phyloP scores from a whole-genome alignment of 2,329 filamentous ascomycete species.

The Aspergillaceae sp. region DNA sequence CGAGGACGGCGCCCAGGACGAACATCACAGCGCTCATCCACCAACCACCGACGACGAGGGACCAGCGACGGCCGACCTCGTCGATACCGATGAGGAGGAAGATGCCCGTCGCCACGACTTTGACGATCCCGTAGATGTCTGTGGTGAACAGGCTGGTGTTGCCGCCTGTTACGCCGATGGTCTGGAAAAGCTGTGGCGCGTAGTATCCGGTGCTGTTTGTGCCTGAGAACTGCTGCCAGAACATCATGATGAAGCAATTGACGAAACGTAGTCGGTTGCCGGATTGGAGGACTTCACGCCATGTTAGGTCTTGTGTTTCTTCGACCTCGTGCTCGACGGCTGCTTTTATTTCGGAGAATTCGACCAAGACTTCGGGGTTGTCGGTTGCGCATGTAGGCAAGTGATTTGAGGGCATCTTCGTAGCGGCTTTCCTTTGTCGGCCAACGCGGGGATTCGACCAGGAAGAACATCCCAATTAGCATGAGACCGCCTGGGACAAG shows the following conservation, averaged over 20 bases:
- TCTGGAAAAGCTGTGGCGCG: constrained; percentile 31
- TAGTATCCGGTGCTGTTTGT: constrained; percentile 34
- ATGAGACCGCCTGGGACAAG: constrained; percentile 46
- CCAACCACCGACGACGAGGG: constrained; percentile 26
- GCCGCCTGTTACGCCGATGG: constrained; percentile 25
- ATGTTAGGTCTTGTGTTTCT: constrained; percentile 34
- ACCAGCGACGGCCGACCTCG: constrained; percentile 28
- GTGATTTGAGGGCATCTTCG: constrained; percentile 33
- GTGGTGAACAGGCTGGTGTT: constrained; percentile 30
- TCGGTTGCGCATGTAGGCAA: constrained; percentile 28
- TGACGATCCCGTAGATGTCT: constrained; percentile 32
- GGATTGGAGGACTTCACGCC: constrained; percentile 31
- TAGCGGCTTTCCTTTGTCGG: constrained; percentile 45
- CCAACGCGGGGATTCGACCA: constrained; percentile 47
- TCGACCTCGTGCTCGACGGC: constrained; percentile 35
- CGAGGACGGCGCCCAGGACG: constrained; percentile 28
- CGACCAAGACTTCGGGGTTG: constrained; percentile 20
- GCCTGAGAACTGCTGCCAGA: constrained; percentile 35
- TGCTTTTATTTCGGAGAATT: constrained; percentile 33
- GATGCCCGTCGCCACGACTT: constrained; percentile 28
- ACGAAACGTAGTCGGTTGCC: constrained; percentile 32
- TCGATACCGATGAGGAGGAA: constrained; percentile 32
- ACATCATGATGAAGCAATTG: constrained; percentile 30
- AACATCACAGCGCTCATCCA: constrained; percentile 33
- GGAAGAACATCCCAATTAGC: constrained; percentile 42